phyloP scores from a whole-genome alignment of 805 yeast genomes.

The Zygosaccharomyces siamensis region DNA sequence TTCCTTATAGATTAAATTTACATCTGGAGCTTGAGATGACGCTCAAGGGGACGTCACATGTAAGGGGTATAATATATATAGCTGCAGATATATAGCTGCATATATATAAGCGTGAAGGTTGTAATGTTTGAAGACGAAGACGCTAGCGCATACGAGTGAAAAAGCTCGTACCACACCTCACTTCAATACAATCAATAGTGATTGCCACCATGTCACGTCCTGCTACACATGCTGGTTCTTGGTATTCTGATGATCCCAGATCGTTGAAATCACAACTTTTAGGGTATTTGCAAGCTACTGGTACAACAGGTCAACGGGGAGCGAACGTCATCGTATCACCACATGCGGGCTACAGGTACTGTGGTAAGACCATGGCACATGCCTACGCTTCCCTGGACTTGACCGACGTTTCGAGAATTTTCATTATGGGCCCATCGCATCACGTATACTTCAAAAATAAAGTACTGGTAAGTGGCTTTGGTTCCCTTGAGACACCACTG shows the following conservation, averaged over 20 bases:
- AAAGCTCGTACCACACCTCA: too few relatives aligned
- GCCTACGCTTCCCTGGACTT: slow-evolving; percentile 71
- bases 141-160: too few relatives aligned
- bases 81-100: background rate
- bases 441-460: slow-evolving; percentile 70
- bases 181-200: too few relatives aligned
- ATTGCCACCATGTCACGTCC: slow-evolving; percentile 37
- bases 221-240: slow-evolving; percentile 87
- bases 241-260: slow-evolving; percentile 59
- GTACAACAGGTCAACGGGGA: slow-evolving; percentile 21
- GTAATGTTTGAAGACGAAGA: too few relatives aligned
- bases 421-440: slow-evolving; percentile 90
- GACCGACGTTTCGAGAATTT: slow-evolving; percentile 48
- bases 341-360: slow-evolving; percentile 88
- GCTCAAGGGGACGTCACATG: slow-evolving; percentile 1
- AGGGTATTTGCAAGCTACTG: slow-evolving; percentile 35
- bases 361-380: slow-evolving; percentile 73
- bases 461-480: slow-evolving; percentile 50
- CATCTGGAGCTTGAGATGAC: background rate
- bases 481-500: slow-evolving; percentile 70
- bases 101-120: too few relatives aligned
- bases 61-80: slow-evolving; percentile 9
- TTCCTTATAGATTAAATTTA: background rate
- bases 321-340: slow-evolving; percentile 41
- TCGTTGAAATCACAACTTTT: slow-evolving; percentile 49